A percentile compares a stretch with the other conserved stretches of the same genome.
phyloP scores from a whole-genome alignment of 1,284 basidiomycete genomes.

The Athelia psychrophila region DNA sequence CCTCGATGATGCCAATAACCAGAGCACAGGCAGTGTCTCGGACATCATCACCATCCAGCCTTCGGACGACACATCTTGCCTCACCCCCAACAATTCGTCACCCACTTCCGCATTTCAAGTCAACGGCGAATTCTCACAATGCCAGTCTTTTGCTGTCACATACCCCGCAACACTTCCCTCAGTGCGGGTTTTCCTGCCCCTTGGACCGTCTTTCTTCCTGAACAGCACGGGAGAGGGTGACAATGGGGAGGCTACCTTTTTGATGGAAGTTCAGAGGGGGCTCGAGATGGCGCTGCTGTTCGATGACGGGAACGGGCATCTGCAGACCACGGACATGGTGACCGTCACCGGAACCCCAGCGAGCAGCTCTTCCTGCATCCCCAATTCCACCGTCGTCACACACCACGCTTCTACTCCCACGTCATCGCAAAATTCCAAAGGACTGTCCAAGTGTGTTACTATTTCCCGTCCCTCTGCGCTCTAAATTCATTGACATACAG shows the following conservation, averaged over 20 bases:
- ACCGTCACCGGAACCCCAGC: conserved; percentile 23
- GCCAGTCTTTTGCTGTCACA: conserved; percentile 48
- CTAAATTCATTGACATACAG: not conserved
- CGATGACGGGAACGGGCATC: conserved; percentile 22
- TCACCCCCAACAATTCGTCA: conserved; percentile 21
- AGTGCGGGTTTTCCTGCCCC: conserved; percentile 44
- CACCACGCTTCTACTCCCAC: too few relatives aligned
- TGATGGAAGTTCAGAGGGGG: conserved; percentile 36
- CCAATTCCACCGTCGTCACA: conserved; percentile 1
- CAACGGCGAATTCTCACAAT: conserved; percentile 39
- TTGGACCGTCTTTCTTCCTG: conserved; percentile 35
- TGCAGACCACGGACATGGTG: conserved; percentile 24
- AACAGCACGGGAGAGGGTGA: conserved; percentile 29
- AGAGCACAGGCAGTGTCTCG: conserved; percentile 40
- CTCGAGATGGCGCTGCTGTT: conserved; percentile 39
- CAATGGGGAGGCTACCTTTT: conserved; percentile 39
- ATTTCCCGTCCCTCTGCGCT: not conserved
- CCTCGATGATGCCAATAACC: conserved; percentile 43
- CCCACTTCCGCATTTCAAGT: conserved; percentile 20
- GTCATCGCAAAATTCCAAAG: not conserved
- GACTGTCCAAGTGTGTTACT: conserved; percentile 12
- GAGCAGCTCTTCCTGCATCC: conserved; percentile 25
- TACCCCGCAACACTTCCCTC: conserved; percentile 35
- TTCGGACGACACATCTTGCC: conserved; percentile 41
- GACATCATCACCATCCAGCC: conserved; percentile 45